Evolutionary conservation across 257 asterid species (phyloP).

Genomic region (Forsythia viridissima): DNA sequence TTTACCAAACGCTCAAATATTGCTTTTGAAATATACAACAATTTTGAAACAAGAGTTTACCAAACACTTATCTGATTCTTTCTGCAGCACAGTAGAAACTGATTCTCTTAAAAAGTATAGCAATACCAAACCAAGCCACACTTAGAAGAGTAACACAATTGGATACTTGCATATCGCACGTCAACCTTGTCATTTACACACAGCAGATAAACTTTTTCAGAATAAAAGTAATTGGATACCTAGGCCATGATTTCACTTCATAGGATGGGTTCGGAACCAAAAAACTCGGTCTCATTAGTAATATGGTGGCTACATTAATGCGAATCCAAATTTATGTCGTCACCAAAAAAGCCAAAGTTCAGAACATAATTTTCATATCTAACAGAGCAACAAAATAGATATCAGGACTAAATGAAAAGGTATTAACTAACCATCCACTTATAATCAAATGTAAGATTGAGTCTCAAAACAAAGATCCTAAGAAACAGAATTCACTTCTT

Average conservation of each 20-base stretch:
- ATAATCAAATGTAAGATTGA: neutral
- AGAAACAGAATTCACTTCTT: neutral
- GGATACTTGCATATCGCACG: neutral
- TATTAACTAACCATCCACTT: neutral
- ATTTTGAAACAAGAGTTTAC: no score
- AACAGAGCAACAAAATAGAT: neutral
- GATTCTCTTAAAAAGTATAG: no score
- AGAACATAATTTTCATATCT: neutral
- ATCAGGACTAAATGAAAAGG: neutral
- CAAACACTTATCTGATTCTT: no score
- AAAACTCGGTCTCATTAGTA: neutral
- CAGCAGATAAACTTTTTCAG: neutral
- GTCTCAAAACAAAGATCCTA: neutral
- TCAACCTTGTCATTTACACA: neutral
- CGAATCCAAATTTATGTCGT: neutral
- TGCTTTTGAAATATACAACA: no score
- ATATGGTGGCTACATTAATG: neutral
- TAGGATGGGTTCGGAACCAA: neutral
- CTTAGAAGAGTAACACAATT: neutral
- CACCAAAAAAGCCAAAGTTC: neutral
- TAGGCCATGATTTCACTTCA: neutral
- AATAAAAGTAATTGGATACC: neutral
- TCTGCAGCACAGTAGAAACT: no score
- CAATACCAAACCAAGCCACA: no score
- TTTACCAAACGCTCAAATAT: no score